These are phyloP conservation scores for Medicago truncatula DNA, from an alignment of 306 rosid species.

Conservation along the genomic window MtrunA17r5.0-ANR NC_053046.1:37336501-37337000, in stretches of 20 bases:
- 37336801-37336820: too few relatives aligned
- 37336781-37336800: too few relatives aligned
- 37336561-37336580: slow-evolving; percentile 80
- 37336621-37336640: too few relatives aligned
- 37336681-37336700: background rate
- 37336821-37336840: too few relatives aligned
- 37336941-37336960: too few relatives aligned
- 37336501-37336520: slow-evolving; percentile 73
- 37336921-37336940: too few relatives aligned
- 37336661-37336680: background rate
- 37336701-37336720: background rate
- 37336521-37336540: slow-evolving; percentile 72
- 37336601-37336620: background rate
- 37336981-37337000: background rate
- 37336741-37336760: background rate
- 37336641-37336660: background rate
- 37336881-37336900: too few relatives aligned
- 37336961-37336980: background rate
- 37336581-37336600: background rate
- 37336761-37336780: background rate
- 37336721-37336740: background rate
- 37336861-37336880: too few relatives aligned
- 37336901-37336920: too few relatives aligned
- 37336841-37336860: too few relatives aligned
- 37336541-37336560: slow-evolving; percentile 89